phyloP scores from a whole-genome alignment of 306 rosid genomes.

The Glycine soja region DNA sequence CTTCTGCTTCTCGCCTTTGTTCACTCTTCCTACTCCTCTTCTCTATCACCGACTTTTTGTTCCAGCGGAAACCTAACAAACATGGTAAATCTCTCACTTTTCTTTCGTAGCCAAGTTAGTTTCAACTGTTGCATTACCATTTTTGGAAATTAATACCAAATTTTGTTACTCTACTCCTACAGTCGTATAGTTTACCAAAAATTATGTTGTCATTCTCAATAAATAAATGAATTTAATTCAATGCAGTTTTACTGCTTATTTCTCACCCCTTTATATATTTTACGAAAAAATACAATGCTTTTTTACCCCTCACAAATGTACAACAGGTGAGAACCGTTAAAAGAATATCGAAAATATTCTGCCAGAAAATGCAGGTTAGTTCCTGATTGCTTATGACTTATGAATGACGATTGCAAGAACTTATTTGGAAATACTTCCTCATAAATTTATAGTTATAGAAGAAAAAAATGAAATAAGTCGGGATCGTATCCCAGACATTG shows the following conservation, averaged over 20 bases:
- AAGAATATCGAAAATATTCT: slow-evolving; percentile 53
- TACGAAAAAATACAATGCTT: slow-evolving; percentile 37
- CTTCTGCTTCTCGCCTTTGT: slow-evolving; percentile 23
- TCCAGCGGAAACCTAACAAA: slow-evolving; percentile 1
- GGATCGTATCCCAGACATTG: too few species aligned
- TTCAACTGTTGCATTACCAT: not conserved
- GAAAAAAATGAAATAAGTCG: too few species aligned
- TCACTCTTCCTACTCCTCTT: slow-evolving; percentile 23
- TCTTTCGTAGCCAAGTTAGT: not conserved
- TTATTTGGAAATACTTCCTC: not conserved
- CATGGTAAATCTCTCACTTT: slow-evolving; percentile 40
- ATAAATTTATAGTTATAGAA: too few species aligned
- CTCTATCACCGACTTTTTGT: not conserved
- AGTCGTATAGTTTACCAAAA: not conserved
- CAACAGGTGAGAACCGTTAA: slow-evolving; percentile 53
- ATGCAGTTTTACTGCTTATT: not conserved
- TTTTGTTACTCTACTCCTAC: not conserved
- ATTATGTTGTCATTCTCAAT: not conserved
- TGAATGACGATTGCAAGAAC: not conserved
- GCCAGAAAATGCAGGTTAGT: slow-evolving; percentile 60
- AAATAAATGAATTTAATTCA: not conserved
- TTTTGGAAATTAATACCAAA: not conserved
- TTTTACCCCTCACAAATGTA: slow-evolving; percentile 38
- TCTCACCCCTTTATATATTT: not conserved
- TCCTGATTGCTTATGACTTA: not conserved